Evolutionary conservation across 495 filamentous ascomycete species (phyloP), one percentile per base, ranked within the genome.

Genomic region (Penicillium pulvis): DNA sequence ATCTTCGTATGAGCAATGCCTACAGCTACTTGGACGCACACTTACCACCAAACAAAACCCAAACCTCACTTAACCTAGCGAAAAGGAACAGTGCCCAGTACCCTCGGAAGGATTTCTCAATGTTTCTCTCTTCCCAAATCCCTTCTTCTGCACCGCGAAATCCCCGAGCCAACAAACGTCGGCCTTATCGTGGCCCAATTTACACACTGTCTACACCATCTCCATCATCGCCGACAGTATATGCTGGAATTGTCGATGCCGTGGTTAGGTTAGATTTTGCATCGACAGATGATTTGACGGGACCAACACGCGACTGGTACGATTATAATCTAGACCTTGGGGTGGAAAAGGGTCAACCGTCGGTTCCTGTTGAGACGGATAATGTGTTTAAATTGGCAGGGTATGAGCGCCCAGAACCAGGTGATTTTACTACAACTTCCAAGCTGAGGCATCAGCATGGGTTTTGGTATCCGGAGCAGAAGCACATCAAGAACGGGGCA

Each of bases 121-220:
- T 77, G 20, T 79, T 78, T 59, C 64, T 79, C 19, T 77, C 73
- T 20, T 45, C 70, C 28, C 53, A 36, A 10, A 60, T 58, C 28
- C 68, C 64, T 14, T 57, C 62, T 26, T 33, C 36, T 26, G 23
- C 55, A 33, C 16, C 58, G 30, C 43, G 55, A 17, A 50, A 57
- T 31, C 11, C 39, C 30, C 64, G 63, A 19, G 16, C n/a, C 1
- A 68, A 44, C 51, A 58, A 48, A 60, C 56, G 42, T 30, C 55
- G 48, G 7, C 56, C 68, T 44, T 77, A 79, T 64, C 70, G 68
- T 49, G 77, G 70, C n/a, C 75, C 83, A 6, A 78, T 88, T 45
- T 88, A 88, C 58, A 76, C 78, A 45, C 77, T 88, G 65, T 84
- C 82, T 12, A 77, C 79, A 4, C 83, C 85, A 1, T 86, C 84